A percentile compares a stretch with the other conserved stretches of the same genome.
These are phyloP conservation scores for Gelatoporia subvermispora DNA, from an alignment of 768 basidiomycete species.

Conservation along the genomic window DNA sequence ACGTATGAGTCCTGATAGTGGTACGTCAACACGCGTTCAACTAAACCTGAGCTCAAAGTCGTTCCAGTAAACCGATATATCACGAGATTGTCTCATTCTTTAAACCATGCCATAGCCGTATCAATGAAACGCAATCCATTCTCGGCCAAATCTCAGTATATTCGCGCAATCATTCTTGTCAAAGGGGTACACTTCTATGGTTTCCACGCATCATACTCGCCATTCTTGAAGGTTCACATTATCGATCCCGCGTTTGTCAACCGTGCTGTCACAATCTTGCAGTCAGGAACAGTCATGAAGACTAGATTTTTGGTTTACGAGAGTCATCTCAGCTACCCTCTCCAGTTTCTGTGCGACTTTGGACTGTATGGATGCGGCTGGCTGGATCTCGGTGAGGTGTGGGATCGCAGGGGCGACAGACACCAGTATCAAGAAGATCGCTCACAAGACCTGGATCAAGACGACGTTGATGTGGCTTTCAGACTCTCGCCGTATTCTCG, in stretches of 20 bases:
- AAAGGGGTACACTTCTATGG: constrained; percentile 98
- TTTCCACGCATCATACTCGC: constrained; percentile 77
- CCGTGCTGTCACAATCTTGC: constrained; percentile 71
- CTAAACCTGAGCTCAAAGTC: neutral
- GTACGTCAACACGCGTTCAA: constrained; percentile 34
- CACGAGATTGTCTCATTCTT: constrained; percentile 58
- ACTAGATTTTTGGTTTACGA: constrained; percentile 80
- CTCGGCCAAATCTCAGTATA: constrained; percentile 50
- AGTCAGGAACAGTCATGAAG: constrained; percentile 78
- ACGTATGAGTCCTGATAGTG: constrained; percentile 54
- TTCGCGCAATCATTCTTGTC: constrained; percentile 76
- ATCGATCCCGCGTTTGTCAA: constrained; percentile 65
- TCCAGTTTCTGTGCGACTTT: constrained; percentile 95
- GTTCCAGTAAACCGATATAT: constrained; percentile 69
- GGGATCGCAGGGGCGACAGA: constrained; percentile 44
- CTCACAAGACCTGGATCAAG: neutral
- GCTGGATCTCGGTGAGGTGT: constrained; percentile 69
- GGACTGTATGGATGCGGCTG: constrained; percentile 93
- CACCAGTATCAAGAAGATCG: constrained; percentile 30
- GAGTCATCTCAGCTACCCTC: constrained; percentile 79
- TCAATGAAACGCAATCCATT: constrained; percentile 72
- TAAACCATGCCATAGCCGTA: constrained; percentile 83
- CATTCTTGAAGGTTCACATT: constrained; percentile 84
- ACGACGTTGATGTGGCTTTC: constrained; percentile 25
- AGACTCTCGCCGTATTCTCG: constrained; percentile 54